phyloP scores from a whole-genome alignment of 2,329 filamentous ascomycete genomes.

The Fusarium solani-melongenae region DNA sequence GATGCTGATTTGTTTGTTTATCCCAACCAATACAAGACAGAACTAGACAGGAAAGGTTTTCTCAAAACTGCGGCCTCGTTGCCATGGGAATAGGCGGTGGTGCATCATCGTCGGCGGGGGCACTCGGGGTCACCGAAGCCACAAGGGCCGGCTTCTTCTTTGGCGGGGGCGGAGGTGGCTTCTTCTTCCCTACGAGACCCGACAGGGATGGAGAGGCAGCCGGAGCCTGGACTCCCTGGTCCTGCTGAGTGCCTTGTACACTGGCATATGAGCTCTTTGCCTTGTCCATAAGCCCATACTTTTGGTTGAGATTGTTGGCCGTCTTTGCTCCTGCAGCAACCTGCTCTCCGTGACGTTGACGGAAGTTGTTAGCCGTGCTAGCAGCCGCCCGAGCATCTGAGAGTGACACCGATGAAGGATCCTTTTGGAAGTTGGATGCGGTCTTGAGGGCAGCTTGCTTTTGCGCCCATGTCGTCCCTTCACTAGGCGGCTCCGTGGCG shows the following conservation, averaged over 20 bases:
- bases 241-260: slow-evolving; percentile 28
- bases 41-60: background rate
- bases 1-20: slow-evolving; percentile 14
- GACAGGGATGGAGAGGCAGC: slow-evolving; percentile 21
- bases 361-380: slow-evolving; percentile 74
- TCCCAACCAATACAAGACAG: background rate
- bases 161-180: slow-evolving; percentile 62
- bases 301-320: slow-evolving; percentile 69
- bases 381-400: slow-evolving; percentile 69
- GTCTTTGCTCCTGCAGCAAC: slow-evolving; percentile 68
- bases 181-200: slow-evolving; percentile 59
- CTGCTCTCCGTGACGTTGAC: slow-evolving; percentile 76
- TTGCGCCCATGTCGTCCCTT: slow-evolving; percentile 72
- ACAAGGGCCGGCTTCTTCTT: slow-evolving; percentile 62
- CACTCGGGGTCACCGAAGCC: slow-evolving; percentile 15
- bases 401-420: slow-evolving; percentile 70
- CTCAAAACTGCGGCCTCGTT: slow-evolving; percentile 60
- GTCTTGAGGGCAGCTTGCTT: slow-evolving; percentile 73
- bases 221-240: slow-evolving; percentile 10
- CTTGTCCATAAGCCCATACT: slow-evolving; percentile 65
- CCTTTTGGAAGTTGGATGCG: slow-evolving; percentile 67
- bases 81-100: slow-evolving; percentile 66
- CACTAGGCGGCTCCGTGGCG: slow-evolving; percentile 43
- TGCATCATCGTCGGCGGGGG: slow-evolving; percentile 43
- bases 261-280: slow-evolving; percentile 44